These are phyloP conservation scores for Fragilaria radians DNA, from an alignment of 108 stramenopile species.

Conservation along the genomic window DNA sequence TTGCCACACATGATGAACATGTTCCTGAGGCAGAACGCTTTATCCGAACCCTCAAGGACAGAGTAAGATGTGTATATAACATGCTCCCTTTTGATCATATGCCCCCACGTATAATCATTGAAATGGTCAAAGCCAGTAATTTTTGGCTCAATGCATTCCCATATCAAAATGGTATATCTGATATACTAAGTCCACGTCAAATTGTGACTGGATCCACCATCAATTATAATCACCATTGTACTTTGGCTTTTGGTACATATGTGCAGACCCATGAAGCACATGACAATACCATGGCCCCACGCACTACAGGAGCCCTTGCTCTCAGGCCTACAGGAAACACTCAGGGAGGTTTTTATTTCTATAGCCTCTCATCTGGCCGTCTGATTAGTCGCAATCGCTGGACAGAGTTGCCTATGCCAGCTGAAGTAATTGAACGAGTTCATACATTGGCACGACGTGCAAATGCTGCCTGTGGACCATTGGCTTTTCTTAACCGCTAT, in stretches of 20 bases:
- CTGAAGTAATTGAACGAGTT: constrained; percentile 17
- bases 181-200: constrained; percentile 15
- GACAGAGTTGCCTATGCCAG: constrained; percentile 18
- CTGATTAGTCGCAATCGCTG: constrained; percentile 11
- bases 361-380: constrained; percentile 12
- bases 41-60: constrained; percentile 26
- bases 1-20: constrained; percentile 18
- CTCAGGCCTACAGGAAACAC: constrained; percentile 20
- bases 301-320: constrained; percentile 18
- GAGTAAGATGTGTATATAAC: constrained; percentile 10
- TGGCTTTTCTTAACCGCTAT: too few relatives aligned
- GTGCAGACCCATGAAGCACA: constrained; percentile 26
- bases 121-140: constrained; percentile 12
- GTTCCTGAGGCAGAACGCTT: constrained; percentile 19
- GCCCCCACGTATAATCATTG: constrained; percentile 14
- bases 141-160: constrained; percentile 20
- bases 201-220: not conserved
- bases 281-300: constrained; percentile 12
- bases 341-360: constrained; percentile 32
- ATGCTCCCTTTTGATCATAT: constrained; percentile 13
- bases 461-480: too few relatives aligned
- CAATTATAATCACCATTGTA: constrained; percentile 14
- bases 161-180: constrained; percentile 4
- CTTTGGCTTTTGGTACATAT: constrained; percentile 25
- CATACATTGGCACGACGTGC: constrained; percentile 15